Evolutionary conservation across 169 alveolate genomes (phyloP).

Genomic region (Plasmodium vivax): DNA sequence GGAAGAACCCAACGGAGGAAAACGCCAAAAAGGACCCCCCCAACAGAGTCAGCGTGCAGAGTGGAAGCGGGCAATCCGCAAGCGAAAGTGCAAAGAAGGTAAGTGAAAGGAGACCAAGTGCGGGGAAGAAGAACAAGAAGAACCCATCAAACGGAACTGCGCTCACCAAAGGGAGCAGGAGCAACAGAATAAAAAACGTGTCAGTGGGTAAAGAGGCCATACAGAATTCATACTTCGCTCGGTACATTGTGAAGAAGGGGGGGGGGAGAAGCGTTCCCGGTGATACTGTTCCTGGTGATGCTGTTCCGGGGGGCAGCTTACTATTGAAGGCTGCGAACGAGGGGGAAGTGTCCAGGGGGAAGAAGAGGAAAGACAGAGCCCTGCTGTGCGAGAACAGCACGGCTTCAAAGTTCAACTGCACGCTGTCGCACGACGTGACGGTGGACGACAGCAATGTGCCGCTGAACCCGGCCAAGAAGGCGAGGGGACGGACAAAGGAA

Average conservation of each 20-base stretch:
- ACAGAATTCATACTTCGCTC: neutral
- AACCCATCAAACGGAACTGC: neutral
- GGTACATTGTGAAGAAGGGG: neutral
- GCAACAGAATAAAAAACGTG: neutral
- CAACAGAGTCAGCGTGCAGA: neutral
- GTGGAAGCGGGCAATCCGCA: neutral
- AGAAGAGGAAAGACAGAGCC: conserved; percentile 46
- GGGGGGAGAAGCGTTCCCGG: neutral
- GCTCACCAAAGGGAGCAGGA: neutral
- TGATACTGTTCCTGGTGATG: too few relatives aligned
- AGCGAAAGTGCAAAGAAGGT: neutral
- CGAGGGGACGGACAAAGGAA: conserved; percentile 27
- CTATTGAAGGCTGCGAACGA: too few relatives aligned
- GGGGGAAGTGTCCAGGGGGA: neutral
- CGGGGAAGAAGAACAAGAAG: neutral
- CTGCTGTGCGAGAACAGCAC: conserved; percentile 5
- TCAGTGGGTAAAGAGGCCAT: neutral
- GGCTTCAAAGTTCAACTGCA: conserved; percentile 17
- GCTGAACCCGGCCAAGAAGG: conserved; percentile 82
- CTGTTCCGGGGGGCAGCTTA: too few relatives aligned
- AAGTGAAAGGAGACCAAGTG: neutral
- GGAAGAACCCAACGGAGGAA: neutral
- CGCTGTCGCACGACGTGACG: conserved; percentile 34
- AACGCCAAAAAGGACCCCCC: neutral
- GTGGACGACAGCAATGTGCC: conserved; percentile 78